Conservation (phyloP, 352 stramenopile genomes). For the Phytophthora agathidicida region DNA sequence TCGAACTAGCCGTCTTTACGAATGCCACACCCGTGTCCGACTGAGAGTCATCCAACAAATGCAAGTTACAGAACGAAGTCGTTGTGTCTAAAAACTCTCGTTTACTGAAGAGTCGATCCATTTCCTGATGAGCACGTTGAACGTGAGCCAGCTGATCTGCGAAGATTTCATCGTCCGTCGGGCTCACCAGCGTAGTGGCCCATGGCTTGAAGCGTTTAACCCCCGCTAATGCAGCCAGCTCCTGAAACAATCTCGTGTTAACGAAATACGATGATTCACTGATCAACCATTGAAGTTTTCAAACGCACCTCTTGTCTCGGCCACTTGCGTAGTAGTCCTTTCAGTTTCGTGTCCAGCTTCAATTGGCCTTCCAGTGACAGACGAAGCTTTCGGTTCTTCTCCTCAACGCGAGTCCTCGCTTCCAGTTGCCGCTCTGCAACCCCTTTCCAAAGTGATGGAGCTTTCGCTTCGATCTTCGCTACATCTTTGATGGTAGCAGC, state of each 20-base stretch:
- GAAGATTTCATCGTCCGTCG: conserved; percentile 38
- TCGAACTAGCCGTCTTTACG: conserved; percentile 38
- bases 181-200: background rate
- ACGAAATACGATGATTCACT: no score
- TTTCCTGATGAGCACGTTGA: conserved; percentile 18
- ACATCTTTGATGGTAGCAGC: background rate
- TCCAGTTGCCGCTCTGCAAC: conserved; percentile 36
- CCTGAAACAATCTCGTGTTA: conserved; percentile 7
- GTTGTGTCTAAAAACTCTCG: conserved; percentile 18
- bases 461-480: background rate
- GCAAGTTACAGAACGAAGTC: conserved; percentile 19
- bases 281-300: no score
- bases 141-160: conserved; percentile 32
- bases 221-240: conserved; percentile 3
- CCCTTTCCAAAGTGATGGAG: conserved; percentile 29
- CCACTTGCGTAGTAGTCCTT: conserved; percentile 31
- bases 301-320: conserved; percentile 20
- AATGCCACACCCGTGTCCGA: conserved; percentile 33
- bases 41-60: conserved; percentile 9
- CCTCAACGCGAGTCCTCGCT: conserved; percentile 28
- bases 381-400: conserved; percentile 40
- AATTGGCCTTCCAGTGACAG: conserved; percentile 39
- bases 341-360: conserved; percentile 38
- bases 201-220: conserved; percentile 25
- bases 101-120: conserved; percentile 18